Evolutionary conservation across 1,284 basidiomycete species (phyloP).

Genomic region (Vanrija humicola): DNA sequence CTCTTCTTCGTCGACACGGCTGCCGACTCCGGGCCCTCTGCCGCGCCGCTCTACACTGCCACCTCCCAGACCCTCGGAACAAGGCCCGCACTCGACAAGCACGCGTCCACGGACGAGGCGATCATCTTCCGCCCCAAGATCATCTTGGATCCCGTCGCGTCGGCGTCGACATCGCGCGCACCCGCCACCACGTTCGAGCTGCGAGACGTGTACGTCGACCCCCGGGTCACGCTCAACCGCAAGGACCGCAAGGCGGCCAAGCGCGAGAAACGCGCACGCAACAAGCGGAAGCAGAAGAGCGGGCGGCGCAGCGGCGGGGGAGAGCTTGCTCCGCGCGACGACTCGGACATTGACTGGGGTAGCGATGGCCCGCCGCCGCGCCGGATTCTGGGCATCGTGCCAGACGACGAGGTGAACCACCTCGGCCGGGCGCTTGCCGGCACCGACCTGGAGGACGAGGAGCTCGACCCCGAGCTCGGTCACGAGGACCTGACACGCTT

Average conservation of each 20-base stretch:
- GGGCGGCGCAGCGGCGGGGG: conserved; percentile 11
- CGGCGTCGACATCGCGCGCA: background rate
- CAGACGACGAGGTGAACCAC: conserved; percentile 12
- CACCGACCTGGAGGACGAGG: conserved; percentile 10
- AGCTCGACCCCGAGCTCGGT: conserved; percentile 23
- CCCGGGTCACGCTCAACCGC: conserved; percentile 18
- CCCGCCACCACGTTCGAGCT: conserved; percentile 7
- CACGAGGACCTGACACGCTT: conserved; percentile 28
- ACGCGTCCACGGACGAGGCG: conserved; percentile 26
- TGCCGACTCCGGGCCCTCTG: background rate
- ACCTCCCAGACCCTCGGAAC: conserved; percentile 18
- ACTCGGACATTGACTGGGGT: conserved; percentile 50
- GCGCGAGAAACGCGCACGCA: conserved; percentile 24
- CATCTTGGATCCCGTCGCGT: conserved; percentile 18
- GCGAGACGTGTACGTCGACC: conserved; percentile 21
- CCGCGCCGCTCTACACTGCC: conserved; percentile 24
- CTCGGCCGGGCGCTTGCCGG: conserved; percentile 20
- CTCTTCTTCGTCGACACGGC: conserved; percentile 34
- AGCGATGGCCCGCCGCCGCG: conserved; percentile 40
- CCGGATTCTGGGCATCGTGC: conserved; percentile 1
- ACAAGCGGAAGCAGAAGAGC: conserved; percentile 14
- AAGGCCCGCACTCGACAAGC: conserved; percentile 14
- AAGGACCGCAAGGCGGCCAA: conserved; percentile 29
- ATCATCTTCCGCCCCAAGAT: conserved; percentile 40
- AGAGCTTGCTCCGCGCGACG: conserved; percentile 24